phyloP scores from a whole-genome alignment of 805 yeast species.

The Metschnikowia noctiluminum region DNA sequence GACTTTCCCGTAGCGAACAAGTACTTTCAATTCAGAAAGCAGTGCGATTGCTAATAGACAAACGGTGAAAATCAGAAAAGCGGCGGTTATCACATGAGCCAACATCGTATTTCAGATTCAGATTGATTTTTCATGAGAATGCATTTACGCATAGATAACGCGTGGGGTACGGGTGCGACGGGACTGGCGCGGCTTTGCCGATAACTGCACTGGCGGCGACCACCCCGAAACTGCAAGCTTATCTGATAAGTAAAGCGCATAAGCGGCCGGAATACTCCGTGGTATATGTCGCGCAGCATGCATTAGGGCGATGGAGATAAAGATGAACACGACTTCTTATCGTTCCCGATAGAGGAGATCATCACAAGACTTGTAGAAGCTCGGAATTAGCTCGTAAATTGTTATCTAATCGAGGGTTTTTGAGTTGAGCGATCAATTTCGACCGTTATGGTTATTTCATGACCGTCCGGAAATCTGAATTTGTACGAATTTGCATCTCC shows the following conservation, averaged over 20 bases:
- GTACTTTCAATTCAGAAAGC: conserved; percentile 8
- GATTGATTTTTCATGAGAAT: background rate
- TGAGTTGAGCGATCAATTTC: too few relatives aligned
- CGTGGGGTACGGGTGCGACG: conserved; percentile 2
- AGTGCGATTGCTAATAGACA: conserved; percentile 5
- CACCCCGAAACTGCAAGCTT: background rate
- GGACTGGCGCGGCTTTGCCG: background rate
- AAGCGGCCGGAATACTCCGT: background rate
- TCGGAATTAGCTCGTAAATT: background rate
- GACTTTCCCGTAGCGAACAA: conserved; percentile 17
- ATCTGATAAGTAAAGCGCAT: background rate
- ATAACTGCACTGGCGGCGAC: background rate
- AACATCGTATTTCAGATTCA: background rate
- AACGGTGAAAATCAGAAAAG: conserved; percentile 2
- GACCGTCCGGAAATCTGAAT: too few relatives aligned
- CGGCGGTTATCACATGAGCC: conserved; percentile 1
- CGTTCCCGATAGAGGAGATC: background rate
- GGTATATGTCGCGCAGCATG: background rate
- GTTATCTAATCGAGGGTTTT: background rate
- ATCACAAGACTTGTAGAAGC: background rate
- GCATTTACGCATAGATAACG: background rate
- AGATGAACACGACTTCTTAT: background rate
- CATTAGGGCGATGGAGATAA: background rate
- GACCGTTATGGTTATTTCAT: too few relatives aligned
- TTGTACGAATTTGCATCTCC: too few relatives aligned